Conservation (phyloP, 495 filamentous ascomycete genomes). For the Podospora australis region DNA sequence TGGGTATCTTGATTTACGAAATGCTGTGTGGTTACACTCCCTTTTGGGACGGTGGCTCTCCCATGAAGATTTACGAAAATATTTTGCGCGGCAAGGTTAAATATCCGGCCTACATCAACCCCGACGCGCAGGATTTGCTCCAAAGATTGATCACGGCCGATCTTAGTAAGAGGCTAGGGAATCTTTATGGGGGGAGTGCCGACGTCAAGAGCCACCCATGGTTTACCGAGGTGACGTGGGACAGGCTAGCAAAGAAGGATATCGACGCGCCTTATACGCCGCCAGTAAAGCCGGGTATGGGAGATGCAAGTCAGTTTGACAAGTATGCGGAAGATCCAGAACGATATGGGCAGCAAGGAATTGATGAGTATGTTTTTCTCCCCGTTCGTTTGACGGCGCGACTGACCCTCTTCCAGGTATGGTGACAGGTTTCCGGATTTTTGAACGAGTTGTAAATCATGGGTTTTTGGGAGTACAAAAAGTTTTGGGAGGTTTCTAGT, state of each 20-base stretch:
- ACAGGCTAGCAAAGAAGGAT: slow-evolving; percentile 84
- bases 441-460: slow-evolving; percentile 11
- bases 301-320: slow-evolving; percentile 96
- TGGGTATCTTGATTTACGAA: slow-evolving; percentile 97
- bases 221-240: slow-evolving; percentile 98
- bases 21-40: slow-evolving; percentile 99
- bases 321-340: slow-evolving; percentile 96
- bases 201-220: slow-evolving; percentile 94
- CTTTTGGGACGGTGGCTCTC: slow-evolving; percentile 95
- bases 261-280: slow-evolving; percentile 98
- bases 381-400: neutral
- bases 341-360: slow-evolving; percentile 68
- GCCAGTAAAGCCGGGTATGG: slow-evolving; percentile 86
- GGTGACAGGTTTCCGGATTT: slow-evolving; percentile 17
- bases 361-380: slow-evolving; percentile 67
- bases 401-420: slow-evolving; percentile 9
- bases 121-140: slow-evolving; percentile 87
- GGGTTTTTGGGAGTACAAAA: neutral
- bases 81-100: slow-evolving; percentile 90
- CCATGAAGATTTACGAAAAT: slow-evolving; percentile 99
- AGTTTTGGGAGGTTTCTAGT: too few relatives aligned
- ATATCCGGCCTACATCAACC: slow-evolving; percentile 91
- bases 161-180: slow-evolving; percentile 89
- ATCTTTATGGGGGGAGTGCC: slow-evolving; percentile 82
- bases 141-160: slow-evolving; percentile 90